Evolutionary conservation across 2,329 filamentous ascomycete genomes (phyloP).

Genomic region (Aspergillus candidus): DNA sequence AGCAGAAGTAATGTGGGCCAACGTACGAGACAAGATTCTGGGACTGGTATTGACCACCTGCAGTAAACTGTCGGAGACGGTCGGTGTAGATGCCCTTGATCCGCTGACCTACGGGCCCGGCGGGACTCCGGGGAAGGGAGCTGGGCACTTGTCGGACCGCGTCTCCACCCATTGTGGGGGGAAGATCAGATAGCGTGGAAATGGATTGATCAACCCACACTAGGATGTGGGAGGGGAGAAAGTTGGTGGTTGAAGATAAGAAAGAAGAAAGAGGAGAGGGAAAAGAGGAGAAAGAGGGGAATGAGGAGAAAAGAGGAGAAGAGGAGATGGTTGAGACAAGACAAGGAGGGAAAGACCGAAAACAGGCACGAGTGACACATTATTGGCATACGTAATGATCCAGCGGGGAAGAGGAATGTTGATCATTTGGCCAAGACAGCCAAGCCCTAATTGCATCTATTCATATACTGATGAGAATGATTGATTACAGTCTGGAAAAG

Average conservation of each 20-base stretch:
- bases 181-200: not conserved
- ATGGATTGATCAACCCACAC: not conserved
- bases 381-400: not conserved
- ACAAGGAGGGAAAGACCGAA: constrained; percentile 7
- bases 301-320: constrained; percentile 3
- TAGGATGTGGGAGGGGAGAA: too few species aligned
- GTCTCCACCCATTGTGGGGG: constrained; percentile 21
- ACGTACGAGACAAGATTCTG: constrained; percentile 67
- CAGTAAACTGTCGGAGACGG: constrained; percentile 75
- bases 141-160: constrained; percentile 26
- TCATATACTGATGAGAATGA: too few species aligned
- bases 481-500: too few species aligned
- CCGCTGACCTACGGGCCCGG: constrained; percentile 62
- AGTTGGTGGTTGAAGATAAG: not conserved
- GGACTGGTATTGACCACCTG: constrained; percentile 68
- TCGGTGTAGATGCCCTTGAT: constrained; percentile 82
- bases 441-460: too few species aligned
- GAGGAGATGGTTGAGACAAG: constrained; percentile 2
- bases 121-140: constrained; percentile 46
- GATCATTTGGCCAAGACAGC: too few species aligned
- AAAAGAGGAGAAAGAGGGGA: not conserved
- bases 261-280: not conserved
- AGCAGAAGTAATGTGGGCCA: not conserved
- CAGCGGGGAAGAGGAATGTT: too few species aligned
- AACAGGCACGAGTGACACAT: constrained; percentile 16